phyloP scores from a whole-genome alignment of 768 basidiomycete genomes.

The Rhizopogon vesiculosus region DNA sequence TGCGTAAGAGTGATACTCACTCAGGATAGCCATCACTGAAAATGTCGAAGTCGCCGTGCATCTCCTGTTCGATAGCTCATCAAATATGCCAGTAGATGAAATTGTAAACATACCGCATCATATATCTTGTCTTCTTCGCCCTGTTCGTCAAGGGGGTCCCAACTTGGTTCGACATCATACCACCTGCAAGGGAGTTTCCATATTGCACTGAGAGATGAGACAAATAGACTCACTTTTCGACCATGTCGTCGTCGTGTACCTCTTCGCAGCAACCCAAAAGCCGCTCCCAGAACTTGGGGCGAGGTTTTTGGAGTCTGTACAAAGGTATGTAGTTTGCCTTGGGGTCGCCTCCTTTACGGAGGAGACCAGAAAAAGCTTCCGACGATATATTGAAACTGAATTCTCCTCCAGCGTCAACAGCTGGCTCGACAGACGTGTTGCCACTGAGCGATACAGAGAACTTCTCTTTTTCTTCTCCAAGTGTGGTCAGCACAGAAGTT shows the following conservation, averaged over 20 bases:
- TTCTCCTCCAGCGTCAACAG: constrained; percentile 7
- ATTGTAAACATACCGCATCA: neutral
- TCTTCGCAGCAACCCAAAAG: constrained; percentile 6
- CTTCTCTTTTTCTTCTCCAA: constrained; percentile 14
- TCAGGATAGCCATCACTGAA: neutral
- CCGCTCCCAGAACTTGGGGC: neutral
- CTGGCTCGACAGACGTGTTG: constrained; percentile 3
- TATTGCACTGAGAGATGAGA: neutral
- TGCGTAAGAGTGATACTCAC: neutral
- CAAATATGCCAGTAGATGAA: neutral
- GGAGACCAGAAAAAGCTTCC: constrained; percentile 7
- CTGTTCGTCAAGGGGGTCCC: constrained; percentile 22
- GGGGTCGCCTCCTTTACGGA: constrained; percentile 16
- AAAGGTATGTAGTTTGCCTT: constrained; percentile 18
- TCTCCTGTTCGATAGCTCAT: neutral
- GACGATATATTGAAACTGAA: constrained; percentile 14
- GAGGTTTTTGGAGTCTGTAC: constrained; percentile 15
- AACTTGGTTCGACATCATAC: constrained; percentile 12
- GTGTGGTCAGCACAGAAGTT: neutral
- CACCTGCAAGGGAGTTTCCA: constrained; percentile 10
- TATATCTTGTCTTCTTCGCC: constrained; percentile 17
- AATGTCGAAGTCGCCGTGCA: neutral
- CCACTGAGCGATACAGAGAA: constrained; percentile 17
- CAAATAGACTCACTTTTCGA: neutral
- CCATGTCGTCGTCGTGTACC: neutral